Base-by-base conservation (phyloP, 2,329 filamentous ascomycete species). In the Xylariaceae sp. region DNA sequence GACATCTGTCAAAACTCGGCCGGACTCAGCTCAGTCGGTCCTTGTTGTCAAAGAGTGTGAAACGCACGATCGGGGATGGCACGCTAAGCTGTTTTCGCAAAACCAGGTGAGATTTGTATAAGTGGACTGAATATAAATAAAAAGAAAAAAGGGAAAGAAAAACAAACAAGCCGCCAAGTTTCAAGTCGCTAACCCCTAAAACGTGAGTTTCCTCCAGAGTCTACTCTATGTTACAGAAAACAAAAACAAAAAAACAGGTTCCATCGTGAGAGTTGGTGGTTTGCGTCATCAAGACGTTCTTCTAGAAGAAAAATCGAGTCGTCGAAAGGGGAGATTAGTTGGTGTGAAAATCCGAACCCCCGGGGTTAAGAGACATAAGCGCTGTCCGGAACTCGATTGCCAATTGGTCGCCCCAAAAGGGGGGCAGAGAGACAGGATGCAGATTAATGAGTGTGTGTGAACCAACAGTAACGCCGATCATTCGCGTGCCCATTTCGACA, bases 151-250 rank as follows among this genome's bases (percentile, higher is more conserved):
- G 37, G 37, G 37, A 41, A 41, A 41, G 52, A 57, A 30, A 41
- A 55, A 53, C 55, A 9, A 41, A 53, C 50, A 51, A 52, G 8
- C 37, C 18, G 39, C 54, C 8, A 15, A 50, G 53, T 61, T 57
- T 61, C 55, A 64, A 41, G 5, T 64, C 63, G 62, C 62, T 65
- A 55, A 60, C 44, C 55, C 7, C 11, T 57, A 63, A 64, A 65
- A 64, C 64, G 58, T 60, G 58, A 51, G 63, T 65, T 66, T 62
- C 57, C 58, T 65, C 64, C 64, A 64, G 10, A 53, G 15, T 62
- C 54, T 63, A 11, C 55, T 61, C 54, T 51, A 41, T 41, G 8
- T 37, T 66, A 61, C 47, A 59, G 30, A 55, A 41, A 41, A 41
- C 5, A 41, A 30, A 30, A 4, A 30, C 4, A 30, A 6, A 30